Conservation (phyloP, 192 early-diverging fungal genomes). For the Backusella psychrophila region DNA sequence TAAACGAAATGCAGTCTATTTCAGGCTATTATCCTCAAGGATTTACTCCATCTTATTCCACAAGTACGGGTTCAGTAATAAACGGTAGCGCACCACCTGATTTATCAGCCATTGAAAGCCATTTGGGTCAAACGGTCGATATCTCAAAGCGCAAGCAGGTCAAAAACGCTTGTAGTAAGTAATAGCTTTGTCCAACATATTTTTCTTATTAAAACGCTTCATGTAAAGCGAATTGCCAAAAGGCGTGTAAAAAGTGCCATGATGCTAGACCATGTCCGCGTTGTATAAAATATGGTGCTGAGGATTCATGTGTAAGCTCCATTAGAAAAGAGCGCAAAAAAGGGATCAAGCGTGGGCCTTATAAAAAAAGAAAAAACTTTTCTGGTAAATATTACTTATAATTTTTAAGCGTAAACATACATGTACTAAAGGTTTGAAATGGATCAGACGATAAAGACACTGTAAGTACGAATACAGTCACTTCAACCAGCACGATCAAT, state of each 20-base stretch:
- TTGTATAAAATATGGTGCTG: conserved; percentile 70
- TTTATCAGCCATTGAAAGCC: not conserved
- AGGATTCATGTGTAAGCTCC: conserved; percentile 69
- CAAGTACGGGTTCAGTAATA: not conserved
- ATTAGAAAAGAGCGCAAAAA: conserved; percentile 78
- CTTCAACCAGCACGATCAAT: not conserved
- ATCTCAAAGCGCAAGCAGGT: conserved; percentile 25
- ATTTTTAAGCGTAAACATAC: not conserved
- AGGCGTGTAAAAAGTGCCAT: conserved; percentile 92
- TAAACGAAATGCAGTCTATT: not conserved
- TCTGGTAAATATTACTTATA: not conserved
- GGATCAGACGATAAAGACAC: not conserved
- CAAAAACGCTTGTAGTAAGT: conserved; percentile 30
- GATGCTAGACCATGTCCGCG: conserved; percentile 78
- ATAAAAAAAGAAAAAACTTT: conserved; percentile 55
- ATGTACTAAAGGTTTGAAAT: not conserved
- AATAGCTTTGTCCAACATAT: not conserved
- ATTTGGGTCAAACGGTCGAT: not conserved
- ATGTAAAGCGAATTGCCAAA: conserved; percentile 73
- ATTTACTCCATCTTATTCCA: not conserved
- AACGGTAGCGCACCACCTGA: not conserved
- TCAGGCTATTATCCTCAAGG: not conserved
- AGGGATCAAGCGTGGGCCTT: conserved; percentile 83
- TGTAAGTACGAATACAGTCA: not conserved
- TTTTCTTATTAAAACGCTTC: not conserved